Base-by-base conservation (phyloP, 371 early-diverging fungal species). In the Basidiobolus heterosporus region DNA sequence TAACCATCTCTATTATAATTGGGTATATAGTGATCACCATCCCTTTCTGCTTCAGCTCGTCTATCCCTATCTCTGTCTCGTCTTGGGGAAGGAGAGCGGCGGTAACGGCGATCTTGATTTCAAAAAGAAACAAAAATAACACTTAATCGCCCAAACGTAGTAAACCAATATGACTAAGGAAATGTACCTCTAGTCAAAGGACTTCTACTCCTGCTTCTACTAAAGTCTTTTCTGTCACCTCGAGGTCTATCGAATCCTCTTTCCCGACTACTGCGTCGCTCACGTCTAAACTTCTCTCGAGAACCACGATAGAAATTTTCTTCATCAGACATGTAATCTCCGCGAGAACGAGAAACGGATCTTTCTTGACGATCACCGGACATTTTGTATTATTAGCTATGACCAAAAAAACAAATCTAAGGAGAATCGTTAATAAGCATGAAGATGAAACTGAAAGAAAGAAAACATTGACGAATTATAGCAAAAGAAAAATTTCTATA, bases 1-100 rank as follows among this genome's bases (percentile, higher is more conserved):
- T 79, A 78, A 13, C 85, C 82, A 45, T 84, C 85, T 30, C 85
- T 74, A 11, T 80, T 79, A 51, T 89, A 89, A 45, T 85, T 80
- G 16, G 87, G 87, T 45, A 83, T 75, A 56, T 89, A 89, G 43
- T 78, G 79, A 47, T 85, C 85, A 23, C 77, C 72, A 6, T 72
- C 74, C 21, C 64, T 64, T 0, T 48, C 56, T 2, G 56, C 58
- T 13, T 59, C 54, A 18, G 53, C 41, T 18, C 61, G 60, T 44
- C 60, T 60, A 9, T 30, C 30, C 9, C 30, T 30, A 30, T 30
- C 30, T 30, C 30, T 30, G 30, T 30, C 30, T 9, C 56, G 50
- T 40, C 54, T 54, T 47, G 67, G 64, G 19, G 71, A 70, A 36
- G 60, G 53, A 16, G 75, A 75, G 8, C 71, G 56, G 36, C 64